These are phyloP conservation scores for Tympanopsis confertula DNA, from an alignment of 2,329 filamentous ascomycete genomes.

Conservation along the genomic window DNA sequence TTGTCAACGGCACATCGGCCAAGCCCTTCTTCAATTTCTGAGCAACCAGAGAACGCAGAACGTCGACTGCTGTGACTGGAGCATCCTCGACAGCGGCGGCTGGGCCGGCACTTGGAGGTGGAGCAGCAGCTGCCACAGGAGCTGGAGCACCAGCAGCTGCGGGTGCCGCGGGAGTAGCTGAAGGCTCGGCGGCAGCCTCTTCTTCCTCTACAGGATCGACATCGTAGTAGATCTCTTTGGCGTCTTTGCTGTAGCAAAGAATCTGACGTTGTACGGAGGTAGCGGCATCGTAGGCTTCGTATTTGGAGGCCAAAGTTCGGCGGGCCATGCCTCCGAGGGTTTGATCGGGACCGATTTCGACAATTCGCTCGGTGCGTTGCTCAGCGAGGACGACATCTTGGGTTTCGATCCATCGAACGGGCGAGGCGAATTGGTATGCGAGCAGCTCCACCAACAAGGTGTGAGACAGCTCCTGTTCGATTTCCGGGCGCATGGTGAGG, in stretches of 20 bases:
- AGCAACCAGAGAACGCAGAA: slow-evolving; percentile 15
- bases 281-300: slow-evolving; percentile 9
- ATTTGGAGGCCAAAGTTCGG: slow-evolving; percentile 14
- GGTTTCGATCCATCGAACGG: slow-evolving; percentile 20
- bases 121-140: neutral
- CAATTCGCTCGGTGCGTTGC: slow-evolving; percentile 14
- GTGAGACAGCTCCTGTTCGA: slow-evolving; percentile 5
- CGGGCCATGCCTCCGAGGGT: slow-evolving; percentile 23
- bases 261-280: slow-evolving; percentile 10
- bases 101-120: neutral
- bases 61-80: slow-evolving; percentile 10
- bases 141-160: neutral
- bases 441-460: slow-evolving; percentile 13
- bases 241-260: slow-evolving; percentile 9
- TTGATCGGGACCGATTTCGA: slow-evolving; percentile 24
- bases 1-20: slow-evolving; percentile 11
- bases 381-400: slow-evolving; percentile 18
- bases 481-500: neutral
- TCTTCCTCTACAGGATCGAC: slow-evolving; percentile 1
- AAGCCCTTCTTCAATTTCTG: slow-evolving; percentile 14
- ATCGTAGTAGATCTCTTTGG: slow-evolving; percentile 12
- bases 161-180: neutral
- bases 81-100: slow-evolving; percentile 5
- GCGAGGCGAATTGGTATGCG: slow-evolving; percentile 9
- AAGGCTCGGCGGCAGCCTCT: neutral